Evolutionary conservation across 176 grass and related monocot genomes (phyloP).

Genomic region (Lolium perenne): DNA sequence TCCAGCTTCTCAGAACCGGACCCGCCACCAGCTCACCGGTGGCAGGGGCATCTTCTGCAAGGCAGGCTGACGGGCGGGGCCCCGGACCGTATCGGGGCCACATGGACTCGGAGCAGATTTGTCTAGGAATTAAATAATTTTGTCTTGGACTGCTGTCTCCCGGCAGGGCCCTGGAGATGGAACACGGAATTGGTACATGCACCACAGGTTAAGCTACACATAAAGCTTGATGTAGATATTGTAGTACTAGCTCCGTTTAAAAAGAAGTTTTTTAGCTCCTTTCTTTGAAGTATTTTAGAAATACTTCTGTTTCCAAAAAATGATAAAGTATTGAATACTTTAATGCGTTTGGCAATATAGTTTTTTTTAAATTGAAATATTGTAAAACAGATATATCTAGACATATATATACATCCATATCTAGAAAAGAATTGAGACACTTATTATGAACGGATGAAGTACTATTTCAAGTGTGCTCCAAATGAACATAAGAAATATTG

Average conservation of each 20-base stretch:
- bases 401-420: too few relatives aligned
- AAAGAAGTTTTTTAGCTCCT: too few relatives aligned
- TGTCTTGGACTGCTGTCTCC: constrained; percentile 53
- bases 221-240: background rate
- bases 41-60: constrained; percentile 32
- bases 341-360: too few relatives aligned
- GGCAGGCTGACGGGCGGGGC: constrained; percentile 42
- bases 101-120: constrained; percentile 30
- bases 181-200: constrained; percentile 2
- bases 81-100: background rate
- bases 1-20: constrained; percentile 15
- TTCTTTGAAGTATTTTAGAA: too few relatives aligned
- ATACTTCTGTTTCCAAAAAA: too few relatives aligned
- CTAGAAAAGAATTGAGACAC: too few relatives aligned
- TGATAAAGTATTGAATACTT: too few relatives aligned
- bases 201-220: background rate
- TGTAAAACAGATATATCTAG: too few relatives aligned
- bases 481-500: background rate
- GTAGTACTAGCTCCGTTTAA: background rate
- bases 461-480: background rate
- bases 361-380: too few relatives aligned
- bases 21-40: constrained; percentile 38
- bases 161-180: constrained; percentile 14
- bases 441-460: too few relatives aligned
- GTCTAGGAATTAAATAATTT: constrained; percentile 56